Base-by-base conservation (phyloP, 2,329 filamentous ascomycete genomes). In the Colletotrichum tamarilloi region DNA sequence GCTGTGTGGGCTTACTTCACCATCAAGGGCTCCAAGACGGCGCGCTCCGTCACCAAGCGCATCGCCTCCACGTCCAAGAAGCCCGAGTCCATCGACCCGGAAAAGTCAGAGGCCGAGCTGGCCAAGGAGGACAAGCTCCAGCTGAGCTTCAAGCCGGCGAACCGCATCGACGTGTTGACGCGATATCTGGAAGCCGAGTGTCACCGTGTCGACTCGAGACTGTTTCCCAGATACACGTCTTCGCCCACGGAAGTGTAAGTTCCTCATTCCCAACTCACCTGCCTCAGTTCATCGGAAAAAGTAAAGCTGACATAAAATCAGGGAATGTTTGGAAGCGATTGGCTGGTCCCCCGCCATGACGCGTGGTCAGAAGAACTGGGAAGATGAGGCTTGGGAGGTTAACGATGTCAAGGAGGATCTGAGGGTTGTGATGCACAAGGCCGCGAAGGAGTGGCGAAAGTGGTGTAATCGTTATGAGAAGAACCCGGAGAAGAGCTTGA, bases 1-100 rank as follows among this genome's bases (percentile, higher is more conserved):
- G 70, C 70, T 7, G 67, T 73, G 12, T 73, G 70, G 70, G 70
- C 70, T 3, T 73, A 73, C 60, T 70, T 73, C 66, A 73, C 70
- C 26, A 73, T 73, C 60, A 73, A 70, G 56, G 70, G 70, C 49
- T 64, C 70, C 55, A 73, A 73, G 59, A 73, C 70, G 4, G 70
- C 70, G 6, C 70, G 70, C 9, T 73, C 70, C 14, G 70, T 73
- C 16, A 73, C 70, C 7, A 73, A 73, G 22, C 66, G 70, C 38
- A 63, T 73, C 32, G 28, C 70, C 4, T 73, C 70, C 11, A 60
- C 66, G 7, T 73, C 70, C 32, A 46, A 73, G 55, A 64, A 70
- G 22, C 70, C 70, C 67, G 70, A 73, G 55, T 60, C 67, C 3
- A 65, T 73, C 59, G 67, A 73, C 22, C 70, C 70, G 0, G 59